Evolutionary conservation across 108 stramenopile genomes (phyloP).

Genomic region (Thalassiosira profunda): DNA sequence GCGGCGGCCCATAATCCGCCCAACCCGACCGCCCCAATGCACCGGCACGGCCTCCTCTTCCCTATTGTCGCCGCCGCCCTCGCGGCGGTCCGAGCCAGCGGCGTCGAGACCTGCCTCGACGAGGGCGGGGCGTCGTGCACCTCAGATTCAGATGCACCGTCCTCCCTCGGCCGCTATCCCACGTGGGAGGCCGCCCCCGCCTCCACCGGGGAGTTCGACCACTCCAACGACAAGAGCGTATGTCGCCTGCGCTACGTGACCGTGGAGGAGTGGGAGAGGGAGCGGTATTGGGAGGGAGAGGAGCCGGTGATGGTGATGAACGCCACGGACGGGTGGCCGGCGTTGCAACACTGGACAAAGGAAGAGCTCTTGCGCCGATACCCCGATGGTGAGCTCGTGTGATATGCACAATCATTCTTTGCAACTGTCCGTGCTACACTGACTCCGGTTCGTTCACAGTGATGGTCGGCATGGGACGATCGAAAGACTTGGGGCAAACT

Average conservation of each 20-base stretch:
- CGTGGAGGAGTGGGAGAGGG: constrained; percentile 43
- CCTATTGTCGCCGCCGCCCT: neutral
- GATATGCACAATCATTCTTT: too few species aligned
- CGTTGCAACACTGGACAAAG: constrained; percentile 47
- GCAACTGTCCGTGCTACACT: too few species aligned
- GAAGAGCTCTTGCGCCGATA: constrained; percentile 39
- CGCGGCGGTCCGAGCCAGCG: neutral
- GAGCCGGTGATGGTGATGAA: constrained; percentile 42
- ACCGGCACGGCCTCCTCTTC: too few species aligned
- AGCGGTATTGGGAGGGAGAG: constrained; percentile 35
- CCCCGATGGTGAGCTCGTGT: constrained; percentile 30
- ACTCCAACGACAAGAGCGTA: constrained; percentile 35
- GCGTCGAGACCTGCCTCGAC: neutral
- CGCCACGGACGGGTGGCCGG: constrained; percentile 44
- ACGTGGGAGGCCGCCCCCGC: constrained; percentile 35
- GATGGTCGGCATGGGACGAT: constrained; percentile 43
- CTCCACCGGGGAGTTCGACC: constrained; percentile 40
- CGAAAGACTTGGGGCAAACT: constrained; percentile 39
- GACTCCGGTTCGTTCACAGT: too few species aligned
- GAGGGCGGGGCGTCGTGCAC: too few species aligned
- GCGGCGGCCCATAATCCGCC: too few species aligned
- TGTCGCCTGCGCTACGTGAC: constrained; percentile 27
- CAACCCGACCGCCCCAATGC: too few species aligned
- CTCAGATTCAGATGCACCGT: too few species aligned
- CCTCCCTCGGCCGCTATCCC: neutral